A percentile compares a stretch with the other conserved stretches of the same genome.
Evolutionary conservation across 257 asterid species (phyloP).

Genomic region (Ligustrum vulgare): DNA sequence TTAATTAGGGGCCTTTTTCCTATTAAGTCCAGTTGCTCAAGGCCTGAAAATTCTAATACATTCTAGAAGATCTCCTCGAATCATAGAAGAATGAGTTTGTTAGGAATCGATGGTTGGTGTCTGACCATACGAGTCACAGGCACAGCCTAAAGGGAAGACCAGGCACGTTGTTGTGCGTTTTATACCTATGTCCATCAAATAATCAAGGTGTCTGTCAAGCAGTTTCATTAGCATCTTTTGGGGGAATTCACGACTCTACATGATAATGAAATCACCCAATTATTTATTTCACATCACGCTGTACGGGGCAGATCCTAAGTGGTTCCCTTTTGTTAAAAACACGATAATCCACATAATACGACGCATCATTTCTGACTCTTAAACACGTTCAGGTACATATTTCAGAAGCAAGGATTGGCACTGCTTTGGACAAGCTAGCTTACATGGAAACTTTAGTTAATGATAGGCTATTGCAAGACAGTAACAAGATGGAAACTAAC

Average conservation of each 20-base stretch:
- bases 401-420: constrained; percentile 85
- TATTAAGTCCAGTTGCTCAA: background rate
- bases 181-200: background rate
- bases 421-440: constrained; percentile 93
- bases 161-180: too few species aligned
- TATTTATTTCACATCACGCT: background rate
- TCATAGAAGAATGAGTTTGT: background rate
- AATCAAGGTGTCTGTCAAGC: background rate
- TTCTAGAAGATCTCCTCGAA: background rate
- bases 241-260: background rate
- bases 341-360: background rate
- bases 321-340: background rate
- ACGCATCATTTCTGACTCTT: background rate
- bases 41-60: background rate
- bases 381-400: constrained; percentile 58
- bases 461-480: constrained; percentile 69
- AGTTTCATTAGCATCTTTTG: background rate
- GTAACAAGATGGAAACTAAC: constrained; percentile 42
- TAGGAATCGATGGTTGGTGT: background rate
- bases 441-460: constrained; percentile 81
- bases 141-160: background rate
- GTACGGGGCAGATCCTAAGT: background rate
- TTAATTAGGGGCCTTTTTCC: background rate
- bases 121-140: background rate
- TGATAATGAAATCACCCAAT: background rate